Evolutionary conservation across 352 stramenopile species (phyloP).

Genomic region (Labyrinthula sp.): DNA sequence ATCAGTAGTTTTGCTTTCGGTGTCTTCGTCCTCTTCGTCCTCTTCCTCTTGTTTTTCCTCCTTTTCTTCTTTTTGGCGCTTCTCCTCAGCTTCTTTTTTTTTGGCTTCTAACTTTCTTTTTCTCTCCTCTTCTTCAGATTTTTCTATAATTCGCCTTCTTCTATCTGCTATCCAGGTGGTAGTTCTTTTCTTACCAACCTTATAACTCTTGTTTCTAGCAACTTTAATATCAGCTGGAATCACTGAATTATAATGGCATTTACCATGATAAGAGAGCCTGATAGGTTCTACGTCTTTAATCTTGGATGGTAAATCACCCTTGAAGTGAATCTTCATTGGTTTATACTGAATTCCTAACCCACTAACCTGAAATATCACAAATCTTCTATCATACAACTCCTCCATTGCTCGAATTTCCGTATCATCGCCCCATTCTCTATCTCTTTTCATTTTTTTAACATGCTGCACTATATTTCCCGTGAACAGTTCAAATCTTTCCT

Average conservation of each 20-base stretch:
- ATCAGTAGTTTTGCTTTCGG: too few relatives aligned
- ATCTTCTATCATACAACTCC: slow-evolving; percentile 53
- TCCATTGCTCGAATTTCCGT: slow-evolving; percentile 79
- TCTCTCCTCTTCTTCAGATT: too few relatives aligned
- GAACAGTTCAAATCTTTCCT: slow-evolving; percentile 70
- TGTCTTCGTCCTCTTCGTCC: too few relatives aligned
- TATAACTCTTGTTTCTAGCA: too few relatives aligned
- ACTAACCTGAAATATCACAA: slow-evolving; percentile 12
- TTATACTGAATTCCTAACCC: slow-evolving; percentile 9
- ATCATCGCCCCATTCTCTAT: slow-evolving; percentile 78
- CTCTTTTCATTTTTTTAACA: slow-evolving; percentile 56
- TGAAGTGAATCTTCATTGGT: slow-evolving; percentile 22
- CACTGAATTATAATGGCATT: slow-evolving; percentile 33
- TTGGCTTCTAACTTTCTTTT: too few relatives aligned
- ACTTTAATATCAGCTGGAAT: too few relatives aligned
- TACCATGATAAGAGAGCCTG: slow-evolving; percentile 28
- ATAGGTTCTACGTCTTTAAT: slow-evolving; percentile 24
- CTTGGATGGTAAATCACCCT: slow-evolving; percentile 21
- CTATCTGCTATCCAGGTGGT: too few relatives aligned
- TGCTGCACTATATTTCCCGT: slow-evolving; percentile 70
- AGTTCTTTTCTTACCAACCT: too few relatives aligned
- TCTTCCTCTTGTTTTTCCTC: too few relatives aligned
- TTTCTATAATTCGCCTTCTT: too few relatives aligned
- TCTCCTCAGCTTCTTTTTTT: too few relatives aligned
- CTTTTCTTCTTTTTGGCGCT: too few relatives aligned